Base-by-base conservation (phyloP, 2,329 filamentous ascomycete species). In the Penicillium sp. region DNA sequence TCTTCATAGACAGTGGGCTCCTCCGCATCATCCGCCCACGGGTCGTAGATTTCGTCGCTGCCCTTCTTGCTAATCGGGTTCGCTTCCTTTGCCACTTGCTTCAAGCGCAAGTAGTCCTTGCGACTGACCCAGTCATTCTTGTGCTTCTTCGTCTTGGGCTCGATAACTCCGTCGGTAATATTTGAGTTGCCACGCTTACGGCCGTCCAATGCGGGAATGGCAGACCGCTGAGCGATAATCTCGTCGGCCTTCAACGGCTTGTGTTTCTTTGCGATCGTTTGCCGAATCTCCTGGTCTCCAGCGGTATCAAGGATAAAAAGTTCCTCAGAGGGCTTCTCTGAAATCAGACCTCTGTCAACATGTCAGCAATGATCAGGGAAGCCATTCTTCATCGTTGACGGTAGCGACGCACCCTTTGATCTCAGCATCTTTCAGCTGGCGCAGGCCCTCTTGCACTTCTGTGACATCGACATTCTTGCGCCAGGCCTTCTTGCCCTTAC, bases 401-500 rank as follows among this genome's bases (percentile, higher is more conserved):
- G 34, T 39, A 25, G 49, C 31, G 54, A 55, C 59, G 55, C 82
- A 94, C 92, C 95, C 95, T 82, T 89, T 85, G 67, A 96, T 95
- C 62, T 97, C 89, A 80, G 98, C 90, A 60, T 96, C 90, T 70
- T 95, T 92, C 66, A 96, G 81, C 71, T 90, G 84, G 63, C 92
- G 89, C 37, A 99, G 85, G 61, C 95, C 95, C 55, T 89, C 81
- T 70, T 94, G 85, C 28, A 99, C 86, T 63, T 96, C 89, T 31
- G 91, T 89, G 63, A 98, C 86, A 78, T 99, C 92, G 76, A 99
- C 92, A 79, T 99, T 96, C 78, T 98, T 99, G 73, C 95, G 86
- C 95, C 95, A 99, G 35, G 95, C 94, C 81, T 96, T 98, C 80
- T 98, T 98, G 70, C 96, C 95, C 76, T 99, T 99, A 74, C 95